Conservation (phyloP, 768 basidiomycete genomes). For the Boletales sp. region DNA sequence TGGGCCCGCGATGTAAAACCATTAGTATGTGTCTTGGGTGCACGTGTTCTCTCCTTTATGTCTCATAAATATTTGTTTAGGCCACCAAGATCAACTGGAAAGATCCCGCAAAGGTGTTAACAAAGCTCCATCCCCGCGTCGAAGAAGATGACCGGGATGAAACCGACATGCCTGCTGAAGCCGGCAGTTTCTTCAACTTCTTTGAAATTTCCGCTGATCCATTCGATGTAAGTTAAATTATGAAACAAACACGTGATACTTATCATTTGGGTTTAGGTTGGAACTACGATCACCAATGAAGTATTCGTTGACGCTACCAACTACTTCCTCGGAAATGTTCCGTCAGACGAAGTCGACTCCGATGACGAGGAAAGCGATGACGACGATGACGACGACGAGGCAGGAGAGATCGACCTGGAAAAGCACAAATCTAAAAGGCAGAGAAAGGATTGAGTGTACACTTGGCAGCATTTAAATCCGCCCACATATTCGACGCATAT, state of each 20-base stretch:
- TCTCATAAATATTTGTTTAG: slow-evolving; percentile 32
- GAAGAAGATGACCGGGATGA: slow-evolving; percentile 51
- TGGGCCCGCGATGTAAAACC: slow-evolving; percentile 73
- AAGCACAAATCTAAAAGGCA: slow-evolving; percentile 77
- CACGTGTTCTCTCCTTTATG: neutral
- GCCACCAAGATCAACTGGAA: slow-evolving; percentile 77
- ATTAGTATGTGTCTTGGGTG: slow-evolving; percentile 43
- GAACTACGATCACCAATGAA: slow-evolving; percentile 67
- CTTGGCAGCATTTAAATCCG: slow-evolving; percentile 10
- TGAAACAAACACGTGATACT: neutral
- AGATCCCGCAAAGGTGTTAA: slow-evolving; percentile 68
- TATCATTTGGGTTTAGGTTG: slow-evolving; percentile 48
- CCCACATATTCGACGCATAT: slow-evolving; percentile 20
- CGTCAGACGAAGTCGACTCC: slow-evolving; percentile 57
- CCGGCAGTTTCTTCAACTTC: slow-evolving; percentile 87
- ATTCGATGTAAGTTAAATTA: slow-evolving; percentile 52
- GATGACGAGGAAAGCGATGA: slow-evolving; percentile 68
- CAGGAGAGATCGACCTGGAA: slow-evolving; percentile 85
- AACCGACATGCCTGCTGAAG: slow-evolving; percentile 57
- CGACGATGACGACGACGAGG: slow-evolving; percentile 76
- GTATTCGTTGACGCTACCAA: slow-evolving; percentile 80
- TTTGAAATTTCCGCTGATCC: slow-evolving; percentile 67
- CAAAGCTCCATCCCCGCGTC: slow-evolving; percentile 72
- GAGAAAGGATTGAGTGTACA: slow-evolving; percentile 37
- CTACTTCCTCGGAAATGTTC: slow-evolving; percentile 69